These are phyloP conservation scores for Apiosordaria backusii DNA, from an alignment of 495 filamentous ascomycete species.

Conservation along the genomic window DNA sequence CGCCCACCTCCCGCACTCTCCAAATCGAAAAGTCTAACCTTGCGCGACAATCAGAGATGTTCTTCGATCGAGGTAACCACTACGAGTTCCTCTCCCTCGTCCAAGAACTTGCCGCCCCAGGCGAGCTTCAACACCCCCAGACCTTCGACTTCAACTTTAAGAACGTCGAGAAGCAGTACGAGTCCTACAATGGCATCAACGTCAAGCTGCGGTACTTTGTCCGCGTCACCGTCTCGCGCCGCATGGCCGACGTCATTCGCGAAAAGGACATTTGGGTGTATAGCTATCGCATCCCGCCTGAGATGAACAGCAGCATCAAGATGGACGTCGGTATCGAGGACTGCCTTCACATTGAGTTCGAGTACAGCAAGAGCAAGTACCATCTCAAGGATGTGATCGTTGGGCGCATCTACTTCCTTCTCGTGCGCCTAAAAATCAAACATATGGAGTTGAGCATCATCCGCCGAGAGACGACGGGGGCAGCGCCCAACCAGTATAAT, in stretches of 20 bases:
- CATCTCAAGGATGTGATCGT: conserved; percentile 99
- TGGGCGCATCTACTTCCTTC: conserved; percentile 95
- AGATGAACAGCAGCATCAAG: conserved; percentile 98
- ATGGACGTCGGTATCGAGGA: conserved; percentile 99
- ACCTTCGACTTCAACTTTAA: conserved; percentile 99
- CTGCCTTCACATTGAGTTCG: conserved; percentile 98
- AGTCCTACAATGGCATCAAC: conserved; percentile 99
- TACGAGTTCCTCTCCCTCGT: conserved; percentile 97
- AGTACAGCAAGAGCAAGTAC: conserved; percentile 98
- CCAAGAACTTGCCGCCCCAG: conserved; percentile 92
- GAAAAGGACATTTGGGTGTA: conserved; percentile 99
- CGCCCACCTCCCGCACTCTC: neutral
- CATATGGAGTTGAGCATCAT: conserved; percentile 99
- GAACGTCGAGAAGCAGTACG: conserved; percentile 99
- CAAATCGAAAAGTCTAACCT: neutral
- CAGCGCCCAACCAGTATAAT: conserved; percentile 99
- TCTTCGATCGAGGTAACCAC: conserved; percentile 98
- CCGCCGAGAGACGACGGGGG: conserved; percentile 91
- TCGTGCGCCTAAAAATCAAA: conserved; percentile 98
- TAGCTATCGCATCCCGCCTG: conserved; percentile 95
- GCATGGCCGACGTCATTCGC: conserved; percentile 96
- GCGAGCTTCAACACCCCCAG: conserved; percentile 96
- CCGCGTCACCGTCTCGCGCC: conserved; percentile 89
- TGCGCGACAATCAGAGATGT: conserved; percentile 66
- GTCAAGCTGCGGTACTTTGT: conserved; percentile 98